Evolutionary conservation across 129 eudicot genomes (phyloP).

Genomic region (Flaveria linearis): DNA sequence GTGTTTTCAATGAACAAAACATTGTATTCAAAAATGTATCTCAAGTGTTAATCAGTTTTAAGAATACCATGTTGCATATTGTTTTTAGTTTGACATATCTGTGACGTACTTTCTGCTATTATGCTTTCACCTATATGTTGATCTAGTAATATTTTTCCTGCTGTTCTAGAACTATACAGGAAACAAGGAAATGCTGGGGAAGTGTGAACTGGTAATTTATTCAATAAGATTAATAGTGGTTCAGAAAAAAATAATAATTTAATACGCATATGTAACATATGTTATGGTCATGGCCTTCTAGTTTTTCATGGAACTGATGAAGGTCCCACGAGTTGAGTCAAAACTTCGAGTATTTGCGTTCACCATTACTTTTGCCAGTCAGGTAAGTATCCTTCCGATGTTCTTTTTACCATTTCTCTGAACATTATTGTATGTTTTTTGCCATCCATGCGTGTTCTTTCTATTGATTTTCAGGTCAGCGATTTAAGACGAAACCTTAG

Average conservation of each 20-base stretch:
- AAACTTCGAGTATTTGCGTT: slow-evolving; percentile 77
- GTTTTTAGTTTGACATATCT: slow-evolving; percentile 7
- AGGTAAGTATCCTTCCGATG: slow-evolving; percentile 45
- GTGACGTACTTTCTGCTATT: background rate
- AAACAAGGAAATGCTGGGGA: slow-evolving; percentile 93
- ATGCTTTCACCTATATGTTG: slow-evolving; percentile 6
- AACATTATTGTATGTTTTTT: background rate
- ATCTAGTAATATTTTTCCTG: slow-evolving; percentile 18
- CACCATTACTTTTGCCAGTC: slow-evolving; percentile 76
- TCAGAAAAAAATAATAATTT: slow-evolving; percentile 1
- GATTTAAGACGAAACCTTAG: slow-evolving; percentile 69
- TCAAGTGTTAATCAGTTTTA: slow-evolving; percentile 6
- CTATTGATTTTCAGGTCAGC: slow-evolving; percentile 52
- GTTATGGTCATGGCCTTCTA: slow-evolving; percentile 18
- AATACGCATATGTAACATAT: background rate
- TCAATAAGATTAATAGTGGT: slow-evolving; percentile 7
- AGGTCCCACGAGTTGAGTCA: slow-evolving; percentile 27
- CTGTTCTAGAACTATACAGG: slow-evolving; percentile 76
- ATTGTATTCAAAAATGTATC: background rate
- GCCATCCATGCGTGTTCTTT: background rate
- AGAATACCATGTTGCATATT: background rate
- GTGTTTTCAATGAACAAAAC: background rate
- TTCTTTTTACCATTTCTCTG: background rate
- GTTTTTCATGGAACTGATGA: slow-evolving; percentile 29
- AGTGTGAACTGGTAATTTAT: slow-evolving; percentile 84